Conservation (phyloP, 2,329 filamentous ascomycete species). For the Fusarium continuum region DNA sequence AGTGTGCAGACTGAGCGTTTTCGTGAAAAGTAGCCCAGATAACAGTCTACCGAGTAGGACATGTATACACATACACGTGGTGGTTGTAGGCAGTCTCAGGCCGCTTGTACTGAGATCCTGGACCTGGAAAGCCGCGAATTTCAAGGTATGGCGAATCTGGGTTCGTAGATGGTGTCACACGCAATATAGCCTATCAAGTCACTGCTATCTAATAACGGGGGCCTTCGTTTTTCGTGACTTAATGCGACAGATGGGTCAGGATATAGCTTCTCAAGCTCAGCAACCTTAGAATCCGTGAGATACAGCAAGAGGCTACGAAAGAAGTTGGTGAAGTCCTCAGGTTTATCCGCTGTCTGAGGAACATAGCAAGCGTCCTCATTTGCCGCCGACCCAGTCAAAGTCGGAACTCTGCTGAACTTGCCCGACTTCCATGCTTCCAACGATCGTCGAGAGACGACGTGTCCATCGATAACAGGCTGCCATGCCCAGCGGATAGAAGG, state of each 20-base stretch:
- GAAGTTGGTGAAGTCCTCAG: constrained; percentile 41
- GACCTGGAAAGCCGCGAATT: constrained; percentile 15
- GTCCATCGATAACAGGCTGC: constrained; percentile 46
- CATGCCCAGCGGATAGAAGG: constrained; percentile 47
- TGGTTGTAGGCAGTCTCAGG: constrained; percentile 39
- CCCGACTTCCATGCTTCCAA: constrained; percentile 47
- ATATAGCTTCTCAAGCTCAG: constrained; percentile 30
- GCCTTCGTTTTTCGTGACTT: too few relatives aligned
- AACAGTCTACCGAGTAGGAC: constrained; percentile 37
- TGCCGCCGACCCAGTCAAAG: constrained; percentile 43
- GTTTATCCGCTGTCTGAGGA: constrained; percentile 20
- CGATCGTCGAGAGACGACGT: constrained; percentile 44
- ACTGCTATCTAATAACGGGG: too few relatives aligned
- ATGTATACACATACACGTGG: constrained; percentile 39
- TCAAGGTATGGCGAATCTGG: constrained; percentile 31
- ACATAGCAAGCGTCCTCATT: constrained; percentile 48
- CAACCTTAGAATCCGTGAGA: constrained; percentile 23
- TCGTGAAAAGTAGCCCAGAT: constrained; percentile 37
- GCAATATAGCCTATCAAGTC: too few relatives aligned
- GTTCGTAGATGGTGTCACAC: too few relatives aligned
- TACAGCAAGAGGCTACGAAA: constrained; percentile 43
- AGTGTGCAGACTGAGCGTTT: constrained; percentile 37
- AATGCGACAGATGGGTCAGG: too few relatives aligned
- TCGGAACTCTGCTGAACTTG: constrained; percentile 46
- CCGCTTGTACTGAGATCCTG: constrained; percentile 32